These are phyloP conservation scores for Patellifolia procumbens DNA, from an alignment of 179 eudicot genomes.

Conservation along the genomic window DNA sequence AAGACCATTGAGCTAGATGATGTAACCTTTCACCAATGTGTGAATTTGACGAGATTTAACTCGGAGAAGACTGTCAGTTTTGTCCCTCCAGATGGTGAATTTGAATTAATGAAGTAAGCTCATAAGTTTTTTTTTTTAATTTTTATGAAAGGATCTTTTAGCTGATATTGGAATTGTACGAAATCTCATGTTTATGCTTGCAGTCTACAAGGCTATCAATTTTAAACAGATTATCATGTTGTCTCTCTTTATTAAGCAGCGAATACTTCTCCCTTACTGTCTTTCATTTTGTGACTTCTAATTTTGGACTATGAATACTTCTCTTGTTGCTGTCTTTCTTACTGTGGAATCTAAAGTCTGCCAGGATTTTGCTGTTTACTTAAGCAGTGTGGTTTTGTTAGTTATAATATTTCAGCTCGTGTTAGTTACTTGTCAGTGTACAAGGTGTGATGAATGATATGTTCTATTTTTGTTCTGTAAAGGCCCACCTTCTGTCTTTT, in stretches of 20 bases:
- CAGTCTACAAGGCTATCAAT: not conserved
- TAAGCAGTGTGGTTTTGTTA: not conserved
- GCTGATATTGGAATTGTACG: not conserved
- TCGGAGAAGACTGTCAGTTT: constrained; percentile 99
- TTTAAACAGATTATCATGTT: not conserved
- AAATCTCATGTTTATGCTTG: not conserved
- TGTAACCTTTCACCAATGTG: constrained; percentile 98
- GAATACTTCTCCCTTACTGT: not conserved
- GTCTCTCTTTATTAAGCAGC: not conserved
- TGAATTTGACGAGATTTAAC: constrained; percentile 96
- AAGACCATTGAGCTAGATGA: constrained; percentile 97
- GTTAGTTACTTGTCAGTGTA: not conserved
- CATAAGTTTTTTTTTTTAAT: constrained; percentile 19
- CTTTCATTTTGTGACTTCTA: too few relatives aligned
- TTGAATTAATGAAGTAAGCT: constrained; percentile 98
- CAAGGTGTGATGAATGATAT: not conserved
- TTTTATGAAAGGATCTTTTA: not conserved
- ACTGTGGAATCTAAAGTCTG: not conserved
- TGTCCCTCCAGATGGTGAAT: constrained; percentile 99
- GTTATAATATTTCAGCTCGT: not conserved
- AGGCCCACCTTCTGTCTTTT: not conserved
- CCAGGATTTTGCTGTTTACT: not conserved
- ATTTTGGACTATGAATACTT: too few relatives aligned
- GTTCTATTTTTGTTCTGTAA: not conserved
- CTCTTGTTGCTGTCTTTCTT: too few relatives aligned